Base-by-base conservation (phyloP, 495 filamentous ascomycete species). In the Aspergillus baeticus region DNA sequence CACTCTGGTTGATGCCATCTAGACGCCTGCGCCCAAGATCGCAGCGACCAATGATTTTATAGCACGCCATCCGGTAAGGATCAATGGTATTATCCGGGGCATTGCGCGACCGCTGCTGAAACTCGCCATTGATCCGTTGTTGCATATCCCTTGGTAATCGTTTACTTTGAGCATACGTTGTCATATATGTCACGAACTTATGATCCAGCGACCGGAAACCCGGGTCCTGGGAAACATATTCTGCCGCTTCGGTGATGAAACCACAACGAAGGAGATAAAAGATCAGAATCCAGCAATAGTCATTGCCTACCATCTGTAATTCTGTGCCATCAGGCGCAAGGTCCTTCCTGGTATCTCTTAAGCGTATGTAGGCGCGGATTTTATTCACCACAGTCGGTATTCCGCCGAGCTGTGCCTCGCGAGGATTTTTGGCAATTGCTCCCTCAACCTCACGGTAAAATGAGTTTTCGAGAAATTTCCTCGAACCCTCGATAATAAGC, bases 21-120 rank as follows among this genome's bases (percentile, higher is more conserved):
- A 97, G 78, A 53, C 81, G 89, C 59, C 92, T 83, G 47, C 87
- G 87, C 56, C 72, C 79, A 17, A 99, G 81, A 62, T 98, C 94
- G 72, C 92, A 96, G 31, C 94, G 91, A 43, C 94, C 94, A 62
- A 98, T 87, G 52, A 99, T 84, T 72, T 98, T 98, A 80, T 97
- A 98, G 69, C 96, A 96, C 14, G 92, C 92, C 84, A 96, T 91
- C 39, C 92, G 85, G 73, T 94, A 99, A 35, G 94, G 95, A 75
- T 99, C 93, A 59, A 93, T 84, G 13, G 88, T 87, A 56, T 91
- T 87, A 51, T 96, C 90, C 10, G 90, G 89, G 10, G 90, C 89
- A 65, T 92, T 90, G 42, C 89, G 84, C 17, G 83, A 75, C 38
- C 91, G 86, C 61, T 92, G 88, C 57, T 89, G 89, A 71, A 95